These are phyloP conservation scores for Neurospora cerealis DNA, from an alignment of 495 filamentous ascomycete genomes.

Conservation along the genomic window DNA sequence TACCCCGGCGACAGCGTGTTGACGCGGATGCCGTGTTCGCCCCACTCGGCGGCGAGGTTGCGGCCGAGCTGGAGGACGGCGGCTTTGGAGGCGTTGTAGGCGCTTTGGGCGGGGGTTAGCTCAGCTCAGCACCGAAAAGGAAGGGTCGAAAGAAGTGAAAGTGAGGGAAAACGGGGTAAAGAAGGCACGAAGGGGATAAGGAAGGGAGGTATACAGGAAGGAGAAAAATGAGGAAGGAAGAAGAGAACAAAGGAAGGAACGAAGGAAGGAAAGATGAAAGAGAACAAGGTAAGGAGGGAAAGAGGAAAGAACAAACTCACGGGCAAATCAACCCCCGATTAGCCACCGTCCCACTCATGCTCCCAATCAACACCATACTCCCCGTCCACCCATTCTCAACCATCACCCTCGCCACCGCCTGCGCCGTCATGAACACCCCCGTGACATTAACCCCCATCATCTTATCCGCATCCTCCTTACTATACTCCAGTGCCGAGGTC, in stretches of 20 bases:
- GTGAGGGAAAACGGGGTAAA: too few relatives aligned
- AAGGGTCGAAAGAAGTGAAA: too few relatives aligned
- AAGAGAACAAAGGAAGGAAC: not conserved
- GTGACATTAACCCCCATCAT: constrained; percentile 69
- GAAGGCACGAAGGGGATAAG: too few relatives aligned
- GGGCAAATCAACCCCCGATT: constrained; percentile 48
- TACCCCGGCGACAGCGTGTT: constrained; percentile 95
- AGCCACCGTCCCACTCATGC: constrained; percentile 72
- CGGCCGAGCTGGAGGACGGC: constrained; percentile 75
- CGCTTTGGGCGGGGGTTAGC: constrained; percentile 31
- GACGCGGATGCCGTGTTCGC: constrained; percentile 75
- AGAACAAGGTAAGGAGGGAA: not conserved
- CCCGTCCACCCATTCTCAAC: constrained; percentile 47
- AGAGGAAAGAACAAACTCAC: constrained; percentile 16
- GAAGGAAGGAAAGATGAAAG: not conserved
- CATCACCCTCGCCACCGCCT: constrained; percentile 70
- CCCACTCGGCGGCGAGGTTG: constrained; percentile 86
- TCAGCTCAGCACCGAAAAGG: too few relatives aligned
- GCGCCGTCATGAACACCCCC: constrained; percentile 68
- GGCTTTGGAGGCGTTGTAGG: constrained; percentile 88
- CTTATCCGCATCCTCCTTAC: constrained; percentile 47
- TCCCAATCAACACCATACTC: constrained; percentile 64
- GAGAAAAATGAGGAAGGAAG: not conserved
- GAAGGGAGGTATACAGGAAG: too few relatives aligned
- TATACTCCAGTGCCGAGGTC: constrained; percentile 58